A percentile compares a stretch with the other conserved stretches of the same genome.
Conservation (phyloP, 2,329 filamentous ascomycete species). For the Pseudonectria buxi region DNA sequence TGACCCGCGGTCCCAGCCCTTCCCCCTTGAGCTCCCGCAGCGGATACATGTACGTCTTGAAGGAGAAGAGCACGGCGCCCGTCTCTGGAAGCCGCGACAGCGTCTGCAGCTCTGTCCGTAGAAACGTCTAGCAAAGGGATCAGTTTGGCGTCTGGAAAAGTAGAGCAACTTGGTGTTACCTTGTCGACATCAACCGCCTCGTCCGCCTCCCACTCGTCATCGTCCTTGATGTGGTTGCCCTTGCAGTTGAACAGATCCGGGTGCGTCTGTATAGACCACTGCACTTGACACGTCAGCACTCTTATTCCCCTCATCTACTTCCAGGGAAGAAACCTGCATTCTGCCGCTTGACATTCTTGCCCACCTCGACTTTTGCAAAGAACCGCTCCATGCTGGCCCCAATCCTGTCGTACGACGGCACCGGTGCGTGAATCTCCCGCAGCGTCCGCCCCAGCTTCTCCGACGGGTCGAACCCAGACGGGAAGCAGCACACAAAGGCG, state of each 20-base stretch:
- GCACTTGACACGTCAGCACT: neutral
- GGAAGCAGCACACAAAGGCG: conserved; percentile 47
- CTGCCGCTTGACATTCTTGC: conserved; percentile 41
- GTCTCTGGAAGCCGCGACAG: conserved; percentile 42
- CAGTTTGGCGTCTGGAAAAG: neutral
- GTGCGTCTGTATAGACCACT: conserved; percentile 46
- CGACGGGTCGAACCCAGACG: conserved; percentile 45
- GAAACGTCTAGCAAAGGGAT: conserved; percentile 22
- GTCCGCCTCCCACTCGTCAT: conserved; percentile 27
- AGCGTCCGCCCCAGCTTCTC: conserved; percentile 43
- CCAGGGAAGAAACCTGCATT: conserved; percentile 32
- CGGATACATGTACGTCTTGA: conserved; percentile 49
- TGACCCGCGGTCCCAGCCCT: conserved; percentile 38
- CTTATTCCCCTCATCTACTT: neutral
- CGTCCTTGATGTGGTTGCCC: conserved; percentile 30
- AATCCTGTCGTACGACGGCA: conserved; percentile 49
- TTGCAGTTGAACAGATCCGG: conserved; percentile 33
- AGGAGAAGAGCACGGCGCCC: conserved; percentile 43
- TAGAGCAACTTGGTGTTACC: conserved; percentile 15
- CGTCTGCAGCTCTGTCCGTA: conserved; percentile 46
- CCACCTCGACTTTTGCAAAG: conserved; percentile 41
- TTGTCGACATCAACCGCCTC: conserved; percentile 33
- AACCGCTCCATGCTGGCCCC: conserved; percentile 49
- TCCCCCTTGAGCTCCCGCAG: conserved; percentile 42
- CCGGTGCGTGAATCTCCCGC: conserved; percentile 43